A percentile compares a stretch with the other conserved stretches of the same genome.
phyloP scores from a whole-genome alignment of 352 stramenopile species.

The Phytophthora cactorum region DNA sequence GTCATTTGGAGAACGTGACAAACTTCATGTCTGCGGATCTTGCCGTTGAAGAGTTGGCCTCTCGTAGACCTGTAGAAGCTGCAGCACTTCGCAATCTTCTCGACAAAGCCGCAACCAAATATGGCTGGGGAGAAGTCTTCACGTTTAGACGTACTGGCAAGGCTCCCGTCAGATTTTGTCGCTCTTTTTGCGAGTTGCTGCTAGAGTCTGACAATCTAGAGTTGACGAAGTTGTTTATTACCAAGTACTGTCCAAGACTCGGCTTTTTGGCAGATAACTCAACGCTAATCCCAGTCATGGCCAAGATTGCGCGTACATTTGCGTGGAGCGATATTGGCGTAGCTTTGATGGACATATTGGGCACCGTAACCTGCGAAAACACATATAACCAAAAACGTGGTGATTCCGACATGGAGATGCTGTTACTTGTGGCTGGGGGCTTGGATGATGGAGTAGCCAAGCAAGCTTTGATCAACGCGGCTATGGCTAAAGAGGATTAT shows the following conservation, averaged over 20 bases:
- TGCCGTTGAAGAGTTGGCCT: neutral
- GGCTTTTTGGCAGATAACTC: neutral
- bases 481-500: neutral
- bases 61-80: neutral
- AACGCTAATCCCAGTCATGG: neutral
- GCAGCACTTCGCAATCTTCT: neutral
- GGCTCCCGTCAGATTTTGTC: neutral
- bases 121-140: neutral
- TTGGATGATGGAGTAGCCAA: neutral
- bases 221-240: neutral
- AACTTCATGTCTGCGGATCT: neutral
- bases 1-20: neutral
- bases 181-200: neutral
- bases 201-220: neutral
- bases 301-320: neutral
- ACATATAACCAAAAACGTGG: neutral
- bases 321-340: neutral
- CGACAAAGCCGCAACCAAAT: neutral
- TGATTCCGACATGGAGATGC: neutral
- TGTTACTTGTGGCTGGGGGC: neutral
- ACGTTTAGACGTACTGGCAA: neutral
- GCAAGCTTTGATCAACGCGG: neutral
- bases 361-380: neutral
- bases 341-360: neutral
- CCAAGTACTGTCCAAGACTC: neutral